Evolutionary conservation across 345 rosid species (phyloP), one percentile per base, ranked within the genome.

Genomic region (Draba incana): DNA sequence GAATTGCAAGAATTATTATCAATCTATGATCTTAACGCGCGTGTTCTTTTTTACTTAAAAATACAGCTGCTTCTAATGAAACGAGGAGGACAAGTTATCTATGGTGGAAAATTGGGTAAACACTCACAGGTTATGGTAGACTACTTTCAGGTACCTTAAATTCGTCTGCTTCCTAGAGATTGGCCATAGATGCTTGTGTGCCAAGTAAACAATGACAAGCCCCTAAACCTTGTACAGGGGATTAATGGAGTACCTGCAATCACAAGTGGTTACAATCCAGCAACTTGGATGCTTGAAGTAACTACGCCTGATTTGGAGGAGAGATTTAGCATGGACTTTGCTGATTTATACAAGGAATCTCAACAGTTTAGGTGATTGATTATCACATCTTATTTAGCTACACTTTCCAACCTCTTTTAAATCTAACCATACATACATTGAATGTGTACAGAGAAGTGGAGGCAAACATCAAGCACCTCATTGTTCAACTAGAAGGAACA

Each of bases 231-330:
- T 42, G 3, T 61, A 50, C 75, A 92, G 98, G 81, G 84, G 41
- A 74, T 90, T 55, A 15, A 45, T 2, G 98, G 89, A 70, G 72
- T 93, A 16, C 72, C 91, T 51, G 81, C 75, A 23, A 86, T 90
- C 58, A 80, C 86, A 6, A 76, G 69, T 44, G 90, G 89, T 56
- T 84, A 88, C 76, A 93, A 90, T 67, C 94, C 97, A 68, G 98
- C 98, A 58, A 93, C 98, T 23, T 93, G 98, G 98, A 90, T 93
- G 98, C 94, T 93, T 65, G 97, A 90, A 78, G 89, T 84, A 66
- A 88, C 92, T 25, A 82, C 90, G 7, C 78, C 88, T 60, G 71
- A 74, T 46, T 74, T 84, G 69, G 98, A 93, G 77, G 84, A 82
- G 79, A 80, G 63, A 39, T 66, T 80, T 33, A 81, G 85, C 12